Evolutionary conservation across 768 basidiomycete genomes (phyloP), one percentile per base, ranked within the genome.

Genomic region (Collybia sordida): DNA sequence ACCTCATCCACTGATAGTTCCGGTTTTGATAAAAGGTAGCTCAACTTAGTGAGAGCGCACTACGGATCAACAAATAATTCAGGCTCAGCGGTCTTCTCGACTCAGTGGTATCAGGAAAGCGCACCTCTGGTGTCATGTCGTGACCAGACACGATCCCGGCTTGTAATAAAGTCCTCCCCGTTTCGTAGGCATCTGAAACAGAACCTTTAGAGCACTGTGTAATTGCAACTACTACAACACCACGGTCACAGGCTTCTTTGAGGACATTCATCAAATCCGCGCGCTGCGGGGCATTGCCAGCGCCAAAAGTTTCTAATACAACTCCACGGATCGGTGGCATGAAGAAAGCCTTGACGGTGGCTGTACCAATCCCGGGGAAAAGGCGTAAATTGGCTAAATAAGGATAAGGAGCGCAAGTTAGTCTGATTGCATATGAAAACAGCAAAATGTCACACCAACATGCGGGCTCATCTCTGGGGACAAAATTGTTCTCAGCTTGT

Each of bases 111-210:
- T 21, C 18, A 23, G 11, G 41, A 24, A 49, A 17, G 51, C 61
- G 5, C 51, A 90, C 91, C 81, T 96, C 93, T n/a, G 93, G 90
- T 1, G 94, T 97, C 93, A 96, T 95, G 65, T 97, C 94, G 22
- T 82, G 83, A 5, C 93, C 93, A 0, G 90, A 78, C 11, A 94
- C 80, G 17, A 95, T 86, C 0, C 93, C 93, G n/a, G 72, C 78
- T 41, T 82, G 76, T 27, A 83, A 70, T 18, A 94, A 72, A 2
- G 80, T 78, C 56, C 85, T 73, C 3, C 89, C 91, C 11, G 88
- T 87, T 68, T 89, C 85, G 57, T 95, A 95, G 14, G 86, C 83
- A 59, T 88, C 84, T 7, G 86, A 88, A 7, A 98, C 94, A 3
- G 86, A 78, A 6, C 95, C 95, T 64, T 86, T 93, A 14, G 83